Evolutionary conservation across 345 rosid species (phyloP), one percentile per base, ranked within the genome.

Genomic region (Eucalyptus viminalis): DNA sequence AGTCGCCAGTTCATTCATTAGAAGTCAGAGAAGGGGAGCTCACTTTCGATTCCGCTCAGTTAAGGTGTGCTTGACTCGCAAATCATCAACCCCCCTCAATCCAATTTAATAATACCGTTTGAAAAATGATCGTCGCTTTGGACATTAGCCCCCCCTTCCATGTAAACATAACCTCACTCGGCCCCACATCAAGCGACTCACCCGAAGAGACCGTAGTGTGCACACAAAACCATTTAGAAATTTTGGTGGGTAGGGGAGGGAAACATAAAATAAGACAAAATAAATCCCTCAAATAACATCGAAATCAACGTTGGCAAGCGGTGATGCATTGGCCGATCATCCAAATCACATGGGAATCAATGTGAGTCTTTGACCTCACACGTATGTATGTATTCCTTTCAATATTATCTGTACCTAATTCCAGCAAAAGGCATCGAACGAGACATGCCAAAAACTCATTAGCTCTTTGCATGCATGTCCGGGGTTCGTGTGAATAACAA

Each of bases 21-120:
- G 21, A 21, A 87, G 89, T 87, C 89, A 87, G 50, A 49, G 3
- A 47, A 87, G 89, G 62, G 10, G 51, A 47, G 89, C 89, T 87
- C 56, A 10, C n/a, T 27, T 27, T 6, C 6, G 40, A 65, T 29
- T 17, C 44, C 76, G 34, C 47, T 27, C n/a, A 14, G 29, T 47
- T 43, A 43, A 22, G 67, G 81, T 34, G 44, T 72, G 81, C 81
- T 72, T 76, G 85, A 76, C 85, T 76, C 47, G 27, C 85, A 21
- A 3, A 76, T 25, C 43, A 16, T 31, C 31, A 12, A 15, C 6
- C 11, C 11, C 40, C 31, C 4, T 72, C 4, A 22, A 22, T 4
- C 85, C 29, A 40, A 76, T 76, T 34, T 76, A 3, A 21, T 40
- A 11, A 2, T 3, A 43, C 27, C 47, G 22, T 40, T 40, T 76